Base-by-base conservation (phyloP, 1,139 yeast genomes). In the Insectozyma bohioensis region DNA sequence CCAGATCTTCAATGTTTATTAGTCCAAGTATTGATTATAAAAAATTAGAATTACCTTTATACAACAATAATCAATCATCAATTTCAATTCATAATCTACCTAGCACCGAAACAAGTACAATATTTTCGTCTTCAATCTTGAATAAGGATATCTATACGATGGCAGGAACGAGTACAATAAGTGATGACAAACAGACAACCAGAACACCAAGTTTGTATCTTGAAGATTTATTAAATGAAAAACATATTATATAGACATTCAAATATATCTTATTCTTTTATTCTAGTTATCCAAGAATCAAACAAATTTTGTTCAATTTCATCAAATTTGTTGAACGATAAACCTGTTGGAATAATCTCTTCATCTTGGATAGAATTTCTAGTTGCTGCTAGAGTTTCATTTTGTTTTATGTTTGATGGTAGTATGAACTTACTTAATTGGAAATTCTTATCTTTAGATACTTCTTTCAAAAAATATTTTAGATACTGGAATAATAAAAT, bases 281-380 rank as follows among this genome's bases (percentile, higher is more conserved):
- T 66, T 40, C 58, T 61, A 30, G 63, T 66, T 17, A 68, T 54
- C 75, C 75, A 69, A 5, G 72, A 59, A 30, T 63, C 70, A 29
- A 68, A 49, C 23, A 69, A 54, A 39, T 72, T 67, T 24, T 51
- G 48, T 37, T 69, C 75, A n/a, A 69, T 67, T 26, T 68, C 75
- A 41, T 67, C 72, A 48, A 68, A 61, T 25, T 61, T 56, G 15
- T 28, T 44, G 25, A 18, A 20, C n/a, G 11, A 14, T 12, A 9
- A 23, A 12, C 3, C 16, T 9, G 7, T 14, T 19, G n/a, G n/a
- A 16, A 6, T 26, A 21, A 12, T 28, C 18, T 34, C 35, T 26
- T 17, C 14, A 20, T 19, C 8, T 14, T 27, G 6, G 20, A 34
- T 32, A 2, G 35, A 15, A 3, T 48, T 18, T 9, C 14, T 14